Conservation (phyloP, 169 alveolate genomes). For the Plasmodium malariae region DNA sequence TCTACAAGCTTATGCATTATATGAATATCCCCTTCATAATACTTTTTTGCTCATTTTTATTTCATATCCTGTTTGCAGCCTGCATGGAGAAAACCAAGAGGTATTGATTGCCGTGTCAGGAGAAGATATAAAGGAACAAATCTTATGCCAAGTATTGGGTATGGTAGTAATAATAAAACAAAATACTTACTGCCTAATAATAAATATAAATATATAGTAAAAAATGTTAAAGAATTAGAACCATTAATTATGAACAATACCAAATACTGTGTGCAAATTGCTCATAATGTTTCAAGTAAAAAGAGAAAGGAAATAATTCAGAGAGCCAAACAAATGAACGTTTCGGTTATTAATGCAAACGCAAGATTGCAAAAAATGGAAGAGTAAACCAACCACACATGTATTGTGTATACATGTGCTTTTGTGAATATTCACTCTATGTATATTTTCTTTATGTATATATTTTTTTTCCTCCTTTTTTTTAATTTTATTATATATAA, state of each 20-base stretch:
- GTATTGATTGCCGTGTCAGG: constrained; percentile 97
- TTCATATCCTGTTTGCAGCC: constrained; percentile 76
- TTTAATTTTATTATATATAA: constrained; percentile 14
- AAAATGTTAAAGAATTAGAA: constrained; percentile 93
- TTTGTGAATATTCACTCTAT: constrained; percentile 26
- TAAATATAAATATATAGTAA: constrained; percentile 93
- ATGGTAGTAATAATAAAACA: constrained; percentile 96
- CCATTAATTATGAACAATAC: constrained; percentile 96
- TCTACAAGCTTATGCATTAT: too few relatives aligned
- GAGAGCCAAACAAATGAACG: constrained; percentile 95
- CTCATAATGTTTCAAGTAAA: constrained; percentile 93
- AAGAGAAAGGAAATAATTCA: constrained; percentile 93
- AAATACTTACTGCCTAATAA: constrained; percentile 94
- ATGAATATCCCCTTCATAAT: too few relatives aligned
- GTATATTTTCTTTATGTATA: neutral
- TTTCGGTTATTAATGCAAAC: constrained; percentile 92
- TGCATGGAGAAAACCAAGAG: constrained; percentile 98
- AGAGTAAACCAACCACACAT: constrained; percentile 58
- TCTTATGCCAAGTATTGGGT: constrained; percentile 96
- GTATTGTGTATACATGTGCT: constrained; percentile 5
- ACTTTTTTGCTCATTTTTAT: neutral
- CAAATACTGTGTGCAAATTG: constrained; percentile 95
- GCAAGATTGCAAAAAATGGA: constrained; percentile 89
- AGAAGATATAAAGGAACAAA: constrained; percentile 96
- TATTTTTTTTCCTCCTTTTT: neutral